Evolutionary conservation across 1,139 yeast genomes (phyloP).

Genomic region (Maudiozyma humilis): DNA sequence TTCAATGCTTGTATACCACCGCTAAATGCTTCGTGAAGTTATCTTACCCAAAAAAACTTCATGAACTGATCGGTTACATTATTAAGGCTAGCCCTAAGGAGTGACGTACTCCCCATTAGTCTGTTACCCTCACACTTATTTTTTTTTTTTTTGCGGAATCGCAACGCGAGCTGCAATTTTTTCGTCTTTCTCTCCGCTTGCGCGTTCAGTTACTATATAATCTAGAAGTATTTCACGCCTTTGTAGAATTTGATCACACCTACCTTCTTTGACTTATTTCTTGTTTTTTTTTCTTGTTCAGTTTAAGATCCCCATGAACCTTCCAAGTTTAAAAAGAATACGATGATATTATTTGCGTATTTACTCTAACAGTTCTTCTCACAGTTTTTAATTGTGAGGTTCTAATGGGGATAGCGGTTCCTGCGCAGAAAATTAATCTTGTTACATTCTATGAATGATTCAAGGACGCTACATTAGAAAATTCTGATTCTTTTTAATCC

Average conservation of each 20-base stretch:
- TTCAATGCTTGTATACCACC: not conserved
- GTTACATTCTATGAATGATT: conserved; percentile 31
- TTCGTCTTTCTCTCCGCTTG: too few relatives aligned
- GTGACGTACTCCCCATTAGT: too few relatives aligned
- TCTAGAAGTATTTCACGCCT: too few relatives aligned
- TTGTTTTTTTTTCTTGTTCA: not conserved
- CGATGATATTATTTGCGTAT: conserved; percentile 32
- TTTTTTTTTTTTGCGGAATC: too few relatives aligned
- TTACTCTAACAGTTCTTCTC: conserved; percentile 32
- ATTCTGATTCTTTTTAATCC: conserved; percentile 30
- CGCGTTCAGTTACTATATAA: too few relatives aligned
- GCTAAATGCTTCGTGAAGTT: not conserved
- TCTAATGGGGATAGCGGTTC: conserved; percentile 33
- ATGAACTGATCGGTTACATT: too few relatives aligned
- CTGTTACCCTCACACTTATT: too few relatives aligned
- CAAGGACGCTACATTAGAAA: conserved; percentile 30
- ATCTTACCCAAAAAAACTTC: not conserved
- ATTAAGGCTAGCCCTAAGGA: too few relatives aligned
- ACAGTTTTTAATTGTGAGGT: conserved; percentile 21
- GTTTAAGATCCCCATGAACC: conserved; percentile 26
- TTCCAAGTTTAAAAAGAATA: conserved; percentile 34
- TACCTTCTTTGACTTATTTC: not conserved
- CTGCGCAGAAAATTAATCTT: conserved; percentile 32
- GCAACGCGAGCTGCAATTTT: too few relatives aligned
- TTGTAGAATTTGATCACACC: too few relatives aligned